Evolutionary conservation across 192 early-diverging fungal genomes (phyloP).

Genomic region (Spinellus fusiger): DNA sequence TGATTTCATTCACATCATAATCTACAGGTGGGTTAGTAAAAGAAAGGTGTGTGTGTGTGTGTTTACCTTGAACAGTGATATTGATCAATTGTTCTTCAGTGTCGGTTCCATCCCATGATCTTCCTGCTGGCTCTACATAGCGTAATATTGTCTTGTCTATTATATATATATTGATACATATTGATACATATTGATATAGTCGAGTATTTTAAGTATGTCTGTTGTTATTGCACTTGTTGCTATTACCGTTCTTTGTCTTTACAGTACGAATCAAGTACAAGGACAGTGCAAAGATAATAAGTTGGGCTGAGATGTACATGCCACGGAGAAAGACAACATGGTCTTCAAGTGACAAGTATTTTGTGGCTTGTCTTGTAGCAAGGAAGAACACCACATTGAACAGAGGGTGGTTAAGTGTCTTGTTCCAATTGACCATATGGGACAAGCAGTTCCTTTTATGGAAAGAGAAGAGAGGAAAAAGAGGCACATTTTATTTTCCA

Average conservation of each 20-base stretch:
- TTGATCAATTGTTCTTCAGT: constrained; percentile 30
- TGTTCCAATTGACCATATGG: constrained; percentile 7
- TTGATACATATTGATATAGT: background rate
- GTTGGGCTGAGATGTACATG: constrained; percentile 54
- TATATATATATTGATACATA: background rate
- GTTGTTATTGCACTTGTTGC: background rate
- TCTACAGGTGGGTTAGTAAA: constrained; percentile 38
- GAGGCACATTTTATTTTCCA: background rate
- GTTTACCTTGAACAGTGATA: constrained; percentile 21
- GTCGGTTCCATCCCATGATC: constrained; percentile 36
- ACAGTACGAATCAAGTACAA: constrained; percentile 41
- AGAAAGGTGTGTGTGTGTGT: background rate
- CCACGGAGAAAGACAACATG: constrained; percentile 50
- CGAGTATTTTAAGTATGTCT: background rate
- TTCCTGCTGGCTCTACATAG: constrained; percentile 71
- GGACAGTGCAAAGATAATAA: constrained; percentile 39
- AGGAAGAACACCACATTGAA: constrained; percentile 46
- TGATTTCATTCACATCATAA: constrained; percentile 69
- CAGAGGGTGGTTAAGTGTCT: constrained; percentile 14
- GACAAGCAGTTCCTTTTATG: no score
- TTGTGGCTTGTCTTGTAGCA: constrained; percentile 58
- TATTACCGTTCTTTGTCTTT: constrained; percentile 64
- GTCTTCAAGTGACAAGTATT: constrained; percentile 59
- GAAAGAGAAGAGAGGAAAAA: background rate
- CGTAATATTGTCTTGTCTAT: constrained; percentile 72